These are phyloP conservation scores for Basidiobolus meristosporus DNA, from an alignment of 371 early-diverging fungal species.

Conservation along the genomic window DNA sequence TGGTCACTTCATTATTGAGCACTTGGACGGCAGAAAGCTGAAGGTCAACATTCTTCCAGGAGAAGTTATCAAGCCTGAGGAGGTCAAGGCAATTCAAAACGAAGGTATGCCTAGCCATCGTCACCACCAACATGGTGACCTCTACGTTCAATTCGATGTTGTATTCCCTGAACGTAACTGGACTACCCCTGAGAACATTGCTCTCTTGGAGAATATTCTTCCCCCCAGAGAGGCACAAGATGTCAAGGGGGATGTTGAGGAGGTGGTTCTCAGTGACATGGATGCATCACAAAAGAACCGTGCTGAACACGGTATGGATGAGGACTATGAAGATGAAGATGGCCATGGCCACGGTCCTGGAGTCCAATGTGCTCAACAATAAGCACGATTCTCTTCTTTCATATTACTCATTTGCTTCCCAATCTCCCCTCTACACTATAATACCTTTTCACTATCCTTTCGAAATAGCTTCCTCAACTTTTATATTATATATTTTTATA, in stretches of 20 bases:
- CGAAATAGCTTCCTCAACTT: too few relatives aligned
- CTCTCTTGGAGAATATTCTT: constrained; percentile 31
- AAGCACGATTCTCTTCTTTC: too few relatives aligned
- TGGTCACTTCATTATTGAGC: constrained; percentile 60
- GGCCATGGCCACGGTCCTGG: constrained; percentile 45
- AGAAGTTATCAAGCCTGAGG: constrained; percentile 73
- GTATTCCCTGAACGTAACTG: constrained; percentile 81
- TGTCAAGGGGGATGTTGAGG: constrained; percentile 32
- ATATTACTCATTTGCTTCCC: too few relatives aligned
- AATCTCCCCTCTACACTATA: too few relatives aligned
- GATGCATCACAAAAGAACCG: constrained; percentile 42
- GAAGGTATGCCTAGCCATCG: constrained; percentile 94
- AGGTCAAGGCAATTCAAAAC: constrained; percentile 59
- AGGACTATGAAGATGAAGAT: constrained; percentile 28
- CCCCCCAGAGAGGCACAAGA: constrained; percentile 25
- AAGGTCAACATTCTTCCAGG: constrained; percentile 75
- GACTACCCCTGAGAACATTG: constrained; percentile 16
- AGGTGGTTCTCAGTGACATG: constrained; percentile 57
- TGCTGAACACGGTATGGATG: constrained; percentile 21
- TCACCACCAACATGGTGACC: constrained; percentile 77
- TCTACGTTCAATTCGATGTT: constrained; percentile 81
- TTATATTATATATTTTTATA: too few relatives aligned
- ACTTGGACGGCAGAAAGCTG: constrained; percentile 84
- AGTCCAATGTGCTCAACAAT: constrained; percentile 94
- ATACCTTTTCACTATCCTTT: too few relatives aligned